phyloP scores from a whole-genome alignment of 2,329 filamentous ascomycete species.

The Drechslerella stenobrocha region DNA sequence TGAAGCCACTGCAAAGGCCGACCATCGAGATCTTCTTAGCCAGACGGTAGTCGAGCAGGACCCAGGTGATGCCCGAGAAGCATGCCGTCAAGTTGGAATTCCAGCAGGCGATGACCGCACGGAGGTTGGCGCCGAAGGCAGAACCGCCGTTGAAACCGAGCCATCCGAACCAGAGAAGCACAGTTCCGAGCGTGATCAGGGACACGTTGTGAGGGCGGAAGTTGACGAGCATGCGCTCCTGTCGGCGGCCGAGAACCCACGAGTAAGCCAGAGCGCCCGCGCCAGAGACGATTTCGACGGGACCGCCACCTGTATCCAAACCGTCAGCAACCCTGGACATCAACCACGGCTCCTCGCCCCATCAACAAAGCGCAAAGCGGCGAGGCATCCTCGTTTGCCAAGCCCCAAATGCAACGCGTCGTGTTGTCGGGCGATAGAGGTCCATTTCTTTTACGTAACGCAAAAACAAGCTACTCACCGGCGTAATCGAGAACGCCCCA shows the following conservation, averaged over 20 bases:
- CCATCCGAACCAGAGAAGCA: slow-evolving; percentile 98
- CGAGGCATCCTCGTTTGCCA: too few relatives aligned
- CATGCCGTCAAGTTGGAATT: slow-evolving; percentile 93
- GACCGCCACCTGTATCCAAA: slow-evolving; percentile 79
- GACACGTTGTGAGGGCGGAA: slow-evolving; percentile 99
- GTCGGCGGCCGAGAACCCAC: slow-evolving; percentile 88
- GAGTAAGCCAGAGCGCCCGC: slow-evolving; percentile 93
- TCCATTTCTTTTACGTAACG: slow-evolving; percentile 36
- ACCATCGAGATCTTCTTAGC: slow-evolving; percentile 89
- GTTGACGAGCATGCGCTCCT: slow-evolving; percentile 99
- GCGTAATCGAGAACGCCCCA: slow-evolving; percentile 96
- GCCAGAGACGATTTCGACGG: slow-evolving; percentile 95
- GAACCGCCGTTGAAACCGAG: slow-evolving; percentile 98
- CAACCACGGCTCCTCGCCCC: too few relatives aligned
- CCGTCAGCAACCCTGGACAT: too few relatives aligned
- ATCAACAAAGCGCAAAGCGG: too few relatives aligned
- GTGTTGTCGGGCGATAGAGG: too few relatives aligned
- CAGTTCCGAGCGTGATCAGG: slow-evolving; percentile 89
- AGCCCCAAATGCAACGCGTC: too few relatives aligned
- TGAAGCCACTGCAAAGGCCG: slow-evolving; percentile 72
- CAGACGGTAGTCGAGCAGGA: slow-evolving; percentile 90
- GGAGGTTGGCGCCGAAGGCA: slow-evolving; percentile 87
- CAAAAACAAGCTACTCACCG: slow-evolving; percentile 56
- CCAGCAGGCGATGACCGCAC: slow-evolving; percentile 96
- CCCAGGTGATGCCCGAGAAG: slow-evolving; percentile 91